Base-by-base conservation (phyloP, 345 rosid genomes). In the Garcia nutans region DNA sequence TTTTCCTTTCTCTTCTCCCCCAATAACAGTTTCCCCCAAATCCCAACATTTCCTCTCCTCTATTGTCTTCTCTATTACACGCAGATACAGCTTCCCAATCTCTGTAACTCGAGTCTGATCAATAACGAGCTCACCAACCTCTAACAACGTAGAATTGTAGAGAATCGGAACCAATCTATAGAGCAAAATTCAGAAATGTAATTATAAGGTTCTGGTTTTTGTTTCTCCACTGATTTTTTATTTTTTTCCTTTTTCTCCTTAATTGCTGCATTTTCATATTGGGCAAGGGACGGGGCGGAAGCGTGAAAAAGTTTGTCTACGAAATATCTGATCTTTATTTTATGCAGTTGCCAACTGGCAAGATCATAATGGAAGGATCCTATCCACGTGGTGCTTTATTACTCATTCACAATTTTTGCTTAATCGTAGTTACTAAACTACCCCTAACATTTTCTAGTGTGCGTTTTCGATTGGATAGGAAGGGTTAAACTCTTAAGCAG, bases 1-100 rank as follows among this genome's bases (percentile, higher is more conserved):
- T 79, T 63, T 80, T 79, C 86, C 81, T 75, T 66, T 77, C 88
- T 69, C 76, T 87, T 75, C 87, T 87, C 60, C 94, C 85, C 97
- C 97, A 93, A 74, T 93, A 93, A 78, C 57, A 87, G 75, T 86
- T 89, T 5, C 97, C 97, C 54, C 97, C 97, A 49, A 86, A 84
- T 76, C 95, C 97, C 93, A 93, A 90, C 99, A 90, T 91, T 81
- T 41, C 49, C 17, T 70, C 60, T 52, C 31, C 65, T 65, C 41
- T 10, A 50, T 68, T 17, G 20, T 20, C 58, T 8, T 19, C 45
- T 60, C 57, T 47, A 23, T 61, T n/a, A 41, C 60, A 22, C 45
- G 9, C 44, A 44, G 8, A 59, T 9, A 59, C 41, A 58, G 41
- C 75, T 59, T 11, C n/a, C 42, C 24, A 61, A 1, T 59, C 66